Evolutionary conservation across 176 grass and related monocot genomes (phyloP), one percentile per base, ranked within the genome.

Genomic region (Rhynchospora tenuis): DNA sequence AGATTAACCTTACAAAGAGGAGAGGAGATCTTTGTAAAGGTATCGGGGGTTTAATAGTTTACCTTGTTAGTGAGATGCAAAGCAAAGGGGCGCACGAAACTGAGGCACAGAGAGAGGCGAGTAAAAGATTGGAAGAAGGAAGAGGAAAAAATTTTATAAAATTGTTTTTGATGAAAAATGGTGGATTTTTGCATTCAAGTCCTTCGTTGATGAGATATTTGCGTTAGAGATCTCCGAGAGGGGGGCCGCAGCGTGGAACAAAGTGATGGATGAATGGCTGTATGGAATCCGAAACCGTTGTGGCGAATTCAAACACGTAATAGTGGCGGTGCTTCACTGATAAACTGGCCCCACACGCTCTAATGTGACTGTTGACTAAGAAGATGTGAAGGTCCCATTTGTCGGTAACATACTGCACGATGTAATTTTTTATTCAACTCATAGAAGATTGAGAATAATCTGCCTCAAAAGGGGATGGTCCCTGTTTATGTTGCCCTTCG

Each of bases 21-120:
- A 48, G 20, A 48, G 20, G 80, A 20, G 60, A 82, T 67, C 80
- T 52, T 52, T 27, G 80, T 51, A 16, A 62, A 55, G 50, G 73
- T 76, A 50, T 48, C 42, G 61, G 80, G 61, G 80, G 24, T 82
- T 82, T 66, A 66, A 42, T 17, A 63, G 79, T 82, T 82, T 67
- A 82, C 79, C 80, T 82, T 82, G 28, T 82, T 52, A 82, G 80
- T 82, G 60, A 82, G 80, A 82, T 82, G 80, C 61, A 26, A 82
- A 64, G 80, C 80, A 82, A 82, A 82, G 60, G 59, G 71, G 80
- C 33, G 61, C 50, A 79, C 6, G 80, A 66, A 82, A 64, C 80
- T 47, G 46, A 76, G 48, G 24, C 72, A 54, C 12, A 64, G 78
- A 81, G 58, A 59, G 17, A 61, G 62, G 60, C n/a, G 80, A 82